phyloP scores from a whole-genome alignment of 768 basidiomycete genomes.

The Neoboletus subvelutipes region DNA sequence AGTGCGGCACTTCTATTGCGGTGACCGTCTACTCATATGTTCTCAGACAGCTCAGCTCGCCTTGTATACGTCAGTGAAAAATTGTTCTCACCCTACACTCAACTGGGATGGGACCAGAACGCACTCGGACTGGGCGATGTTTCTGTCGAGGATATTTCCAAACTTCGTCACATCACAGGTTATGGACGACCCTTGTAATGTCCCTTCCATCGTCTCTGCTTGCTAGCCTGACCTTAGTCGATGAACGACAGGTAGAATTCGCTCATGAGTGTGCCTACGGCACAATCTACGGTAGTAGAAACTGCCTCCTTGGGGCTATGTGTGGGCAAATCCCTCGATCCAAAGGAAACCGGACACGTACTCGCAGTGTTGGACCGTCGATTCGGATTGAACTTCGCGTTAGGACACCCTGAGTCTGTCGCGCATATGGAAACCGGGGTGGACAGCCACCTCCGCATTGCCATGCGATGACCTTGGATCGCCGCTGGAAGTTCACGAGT shows the following conservation, averaged over 20 bases:
- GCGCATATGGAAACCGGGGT: not conserved
- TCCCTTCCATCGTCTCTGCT: not conserved
- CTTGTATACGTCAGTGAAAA: not conserved
- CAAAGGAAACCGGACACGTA: not conserved
- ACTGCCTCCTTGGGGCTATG: not conserved
- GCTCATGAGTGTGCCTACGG: not conserved
- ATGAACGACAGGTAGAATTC: not conserved
- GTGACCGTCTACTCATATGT: not conserved
- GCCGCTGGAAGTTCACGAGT: constrained; percentile 4
- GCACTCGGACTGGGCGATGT: not conserved
- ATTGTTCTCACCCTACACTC: no score
- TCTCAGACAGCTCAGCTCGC: not conserved
- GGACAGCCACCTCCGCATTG: constrained; percentile 13
- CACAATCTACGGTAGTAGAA: not conserved
- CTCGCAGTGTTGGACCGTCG: not conserved
- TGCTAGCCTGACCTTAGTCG: not conserved
- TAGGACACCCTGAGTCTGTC: not conserved
- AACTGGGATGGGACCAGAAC: no score
- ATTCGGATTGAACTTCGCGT: not conserved
- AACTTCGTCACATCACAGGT: not conserved
- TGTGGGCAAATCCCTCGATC: not conserved
- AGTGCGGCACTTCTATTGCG: not conserved
- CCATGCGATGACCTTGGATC: not conserved
- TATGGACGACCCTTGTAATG: constrained; percentile 5
- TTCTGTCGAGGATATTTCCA: not conserved